Evolutionary conservation across 2,329 filamentous ascomycete genomes (phyloP).

Genomic region (Sporothrix luriei): DNA sequence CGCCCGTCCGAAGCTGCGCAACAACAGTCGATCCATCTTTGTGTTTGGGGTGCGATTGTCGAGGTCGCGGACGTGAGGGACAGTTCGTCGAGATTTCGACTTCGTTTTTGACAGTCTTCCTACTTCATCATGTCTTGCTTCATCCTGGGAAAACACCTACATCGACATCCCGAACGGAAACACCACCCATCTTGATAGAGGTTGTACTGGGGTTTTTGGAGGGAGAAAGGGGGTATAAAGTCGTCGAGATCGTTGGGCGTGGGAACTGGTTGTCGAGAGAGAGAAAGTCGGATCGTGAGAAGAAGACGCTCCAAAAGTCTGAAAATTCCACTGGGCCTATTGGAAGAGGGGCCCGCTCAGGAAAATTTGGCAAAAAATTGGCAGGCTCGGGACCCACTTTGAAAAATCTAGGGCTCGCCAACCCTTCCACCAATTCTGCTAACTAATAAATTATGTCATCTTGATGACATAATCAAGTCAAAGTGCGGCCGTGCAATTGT

Average conservation of each 20-base stretch:
- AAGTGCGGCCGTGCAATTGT: conserved; percentile 22
- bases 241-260: conserved; percentile 26
- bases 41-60: background rate
- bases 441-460: background rate
- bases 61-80: conserved; percentile 29
- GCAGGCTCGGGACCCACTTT: background rate
- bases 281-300: conserved; percentile 11
- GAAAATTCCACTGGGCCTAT: background rate
- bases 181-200: conserved; percentile 68
- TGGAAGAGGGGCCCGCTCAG: conserved; percentile 15
- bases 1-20: background rate
- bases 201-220: conserved; percentile 31
- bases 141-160: conserved; percentile 56
- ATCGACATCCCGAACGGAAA: conserved; percentile 83
- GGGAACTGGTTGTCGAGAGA: conserved; percentile 30
- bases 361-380: conserved; percentile 22
- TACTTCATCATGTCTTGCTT: conserved; percentile 27
- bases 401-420: conserved; percentile 26
- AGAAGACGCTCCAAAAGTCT: background rate
- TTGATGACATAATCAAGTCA: background rate
- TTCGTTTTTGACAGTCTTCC: conserved; percentile 19
- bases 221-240: conserved; percentile 17
- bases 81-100: conserved; percentile 6
- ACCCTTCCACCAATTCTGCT: conserved; percentile 10
- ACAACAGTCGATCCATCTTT: conserved; percentile 23